A percentile compares a stretch with the other conserved stretches of the same genome.
Evolutionary conservation across 1,139 yeast species (phyloP).

Genomic region (Sugiyamaella grinbergsii): DNA sequence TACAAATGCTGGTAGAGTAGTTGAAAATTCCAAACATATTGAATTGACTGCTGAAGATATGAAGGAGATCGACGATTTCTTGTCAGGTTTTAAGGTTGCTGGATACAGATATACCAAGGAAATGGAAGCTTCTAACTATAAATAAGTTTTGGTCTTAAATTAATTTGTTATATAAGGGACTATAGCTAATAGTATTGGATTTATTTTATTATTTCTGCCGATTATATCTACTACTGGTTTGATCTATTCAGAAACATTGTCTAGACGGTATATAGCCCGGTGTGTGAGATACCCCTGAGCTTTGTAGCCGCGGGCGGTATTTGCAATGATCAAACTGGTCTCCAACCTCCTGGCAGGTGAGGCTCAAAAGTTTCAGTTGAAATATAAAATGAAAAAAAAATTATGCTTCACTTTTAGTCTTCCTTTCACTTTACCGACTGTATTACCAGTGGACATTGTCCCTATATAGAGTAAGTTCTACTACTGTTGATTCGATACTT

Average conservation of each 20-base stretch:
- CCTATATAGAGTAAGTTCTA: constrained; percentile 1
- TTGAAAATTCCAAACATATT: constrained; percentile 56
- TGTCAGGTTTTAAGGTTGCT: constrained; percentile 45
- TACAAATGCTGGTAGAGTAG: constrained; percentile 58
- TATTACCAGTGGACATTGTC: too few species aligned
- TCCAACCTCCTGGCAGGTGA: neutral
- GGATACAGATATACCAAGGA: constrained; percentile 53
- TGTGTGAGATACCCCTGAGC: too few species aligned
- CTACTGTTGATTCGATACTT: constrained; percentile 27
- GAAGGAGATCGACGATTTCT: constrained; percentile 46
- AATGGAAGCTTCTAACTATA: constrained; percentile 23
- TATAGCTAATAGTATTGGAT: neutral
- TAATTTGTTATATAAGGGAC: neutral
- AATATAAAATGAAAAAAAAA: constrained; percentile 4
- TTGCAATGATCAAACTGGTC: constrained; percentile 1
- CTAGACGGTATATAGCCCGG: too few species aligned
- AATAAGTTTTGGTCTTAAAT: neutral
- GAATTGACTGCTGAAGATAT: constrained; percentile 57
- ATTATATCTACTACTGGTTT: too few species aligned
- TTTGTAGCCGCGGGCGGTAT: neutral
- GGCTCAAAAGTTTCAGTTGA: constrained; percentile 12
- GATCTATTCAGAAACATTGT: too few species aligned
- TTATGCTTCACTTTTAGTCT: neutral
- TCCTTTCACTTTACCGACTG: neutral
- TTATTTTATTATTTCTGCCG: too few species aligned